Evolutionary conservation across 108 stramenopile species (phyloP).

Genomic region (Chaetoceros muelleri): DNA sequence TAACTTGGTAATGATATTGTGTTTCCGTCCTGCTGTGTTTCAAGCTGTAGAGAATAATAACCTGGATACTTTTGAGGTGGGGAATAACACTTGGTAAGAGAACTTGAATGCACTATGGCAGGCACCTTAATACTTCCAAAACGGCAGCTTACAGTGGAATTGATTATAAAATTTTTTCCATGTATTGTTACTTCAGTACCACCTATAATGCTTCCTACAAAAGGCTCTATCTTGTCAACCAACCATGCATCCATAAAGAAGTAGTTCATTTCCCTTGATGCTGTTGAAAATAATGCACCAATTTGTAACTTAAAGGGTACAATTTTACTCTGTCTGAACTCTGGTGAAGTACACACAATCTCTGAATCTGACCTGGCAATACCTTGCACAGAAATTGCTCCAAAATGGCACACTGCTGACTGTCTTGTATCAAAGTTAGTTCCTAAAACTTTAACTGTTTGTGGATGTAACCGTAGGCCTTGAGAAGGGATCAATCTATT

Average conservation of each 20-base stretch:
- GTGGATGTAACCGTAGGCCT: neutral
- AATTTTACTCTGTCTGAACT: conserved; percentile 3
- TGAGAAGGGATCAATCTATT: neutral
- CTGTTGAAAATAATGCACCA: conserved; percentile 6
- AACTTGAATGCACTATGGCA: neutral
- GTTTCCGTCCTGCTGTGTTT: neutral
- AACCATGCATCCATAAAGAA: neutral
- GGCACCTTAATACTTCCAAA: neutral
- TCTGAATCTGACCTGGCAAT: neutral
- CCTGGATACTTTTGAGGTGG: neutral
- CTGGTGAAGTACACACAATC: conserved; percentile 7
- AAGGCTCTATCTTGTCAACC: conserved; percentile 2
- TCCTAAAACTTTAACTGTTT: neutral
- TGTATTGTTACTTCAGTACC: conserved; percentile 21
- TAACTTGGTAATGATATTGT: neutral
- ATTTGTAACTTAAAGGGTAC: conserved; percentile 1
- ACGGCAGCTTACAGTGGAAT: neutral
- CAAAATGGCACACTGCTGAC: neutral
- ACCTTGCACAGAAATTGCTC: neutral
- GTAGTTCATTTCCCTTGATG: conserved; percentile 13
- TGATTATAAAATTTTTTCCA: conserved; percentile 24
- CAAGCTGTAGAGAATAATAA: neutral
- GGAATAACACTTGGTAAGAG: neutral
- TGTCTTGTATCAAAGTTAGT: neutral
- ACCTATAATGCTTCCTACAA: conserved; percentile 12